Evolutionary conservation across 306 rosid genomes (phyloP).

Genomic region (Acacia acuminata): DNA sequence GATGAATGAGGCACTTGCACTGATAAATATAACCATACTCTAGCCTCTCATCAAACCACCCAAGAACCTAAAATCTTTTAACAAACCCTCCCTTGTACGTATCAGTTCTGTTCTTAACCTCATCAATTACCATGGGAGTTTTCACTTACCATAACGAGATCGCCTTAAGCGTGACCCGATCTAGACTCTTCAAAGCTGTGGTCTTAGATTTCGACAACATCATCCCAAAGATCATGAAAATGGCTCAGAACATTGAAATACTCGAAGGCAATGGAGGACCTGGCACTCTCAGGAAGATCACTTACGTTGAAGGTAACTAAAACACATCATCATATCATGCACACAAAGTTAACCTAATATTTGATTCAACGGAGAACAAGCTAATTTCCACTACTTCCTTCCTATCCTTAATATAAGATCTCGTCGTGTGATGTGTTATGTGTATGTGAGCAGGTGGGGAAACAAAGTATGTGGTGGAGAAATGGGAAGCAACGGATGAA

Average conservation of each 20-base stretch:
- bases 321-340: too few relatives aligned
- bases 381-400: too few relatives aligned
- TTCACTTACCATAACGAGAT: slow-evolving; percentile 33
- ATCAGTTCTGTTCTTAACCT: too few relatives aligned
- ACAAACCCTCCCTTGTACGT: too few relatives aligned
- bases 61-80: not conserved
- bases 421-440: too few relatives aligned
- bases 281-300: slow-evolving; percentile 61
- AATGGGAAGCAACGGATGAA: slow-evolving; percentile 12
- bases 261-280: slow-evolving; percentile 56
- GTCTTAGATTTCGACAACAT: slow-evolving; percentile 40
- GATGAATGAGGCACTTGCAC: too few relatives aligned
- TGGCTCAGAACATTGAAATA: slow-evolving; percentile 21
- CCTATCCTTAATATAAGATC: too few relatives aligned
- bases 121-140: slow-evolving; percentile 47
- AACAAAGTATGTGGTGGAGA: slow-evolving; percentile 45
- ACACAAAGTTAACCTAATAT: too few relatives aligned
- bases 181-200: slow-evolving; percentile 56
- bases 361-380: too few relatives aligned
- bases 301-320: slow-evolving; percentile 11
- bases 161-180: slow-evolving; percentile 38
- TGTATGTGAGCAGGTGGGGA: slow-evolving; percentile 23
- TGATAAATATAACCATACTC: not conserved
- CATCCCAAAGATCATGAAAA: slow-evolving; percentile 44
- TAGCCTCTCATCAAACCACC: not conserved